Evolutionary conservation across 2,329 filamentous ascomycete species (phyloP), one percentile per base, ranked within the genome.

Genomic region (Ceratocystis cacaofunesta): DNA sequence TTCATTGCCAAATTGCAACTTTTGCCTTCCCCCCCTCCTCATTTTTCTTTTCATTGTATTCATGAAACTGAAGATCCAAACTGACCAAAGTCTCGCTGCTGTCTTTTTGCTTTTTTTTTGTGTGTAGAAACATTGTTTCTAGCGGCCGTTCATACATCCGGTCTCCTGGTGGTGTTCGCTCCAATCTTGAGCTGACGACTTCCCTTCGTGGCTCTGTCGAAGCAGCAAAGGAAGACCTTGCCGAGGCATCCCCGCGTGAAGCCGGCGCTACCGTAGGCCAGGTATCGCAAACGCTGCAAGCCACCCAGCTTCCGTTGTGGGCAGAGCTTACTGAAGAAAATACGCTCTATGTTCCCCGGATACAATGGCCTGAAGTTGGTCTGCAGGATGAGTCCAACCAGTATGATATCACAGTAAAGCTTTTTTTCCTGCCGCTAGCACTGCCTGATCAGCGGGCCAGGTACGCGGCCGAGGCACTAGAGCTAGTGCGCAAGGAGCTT

Each of bases 371-470:
- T 12, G 77, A 82, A 36, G 84, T 84, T 3, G 87, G 88, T 0
- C 78, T 99, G 58, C 80, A 84, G 41, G 94, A 99, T 73, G 91
- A 95, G 70, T 80, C 87, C 30, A 80, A 82, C 67, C 86, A 91
- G 70, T 99, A 99, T 78, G 91, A 96, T 73, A 91, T 96, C 72
- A 96, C 92, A 0, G 87, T 94, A 68, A 99, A 99, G 76, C 77
- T 99, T 25, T 99, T 99, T 79, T 95, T 94, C 75, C 81, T 97
- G 32, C 88, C 90, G 1, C 83, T 82, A 19, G 83, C 89, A 64
- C 80, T 86, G 8, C 77, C 83, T 1, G 79, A 80, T 19, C 77
- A 85, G 69, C 84, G 92, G 67, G 83, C 82, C 69, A 78, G 79
- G 65, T 87, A 96, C 72, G 88, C 89, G 7, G 77, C 82, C 65